Evolutionary conservation across 768 basidiomycete species (phyloP), one percentile per base, ranked within the genome.

Genomic region (Termitomyces sp.): DNA sequence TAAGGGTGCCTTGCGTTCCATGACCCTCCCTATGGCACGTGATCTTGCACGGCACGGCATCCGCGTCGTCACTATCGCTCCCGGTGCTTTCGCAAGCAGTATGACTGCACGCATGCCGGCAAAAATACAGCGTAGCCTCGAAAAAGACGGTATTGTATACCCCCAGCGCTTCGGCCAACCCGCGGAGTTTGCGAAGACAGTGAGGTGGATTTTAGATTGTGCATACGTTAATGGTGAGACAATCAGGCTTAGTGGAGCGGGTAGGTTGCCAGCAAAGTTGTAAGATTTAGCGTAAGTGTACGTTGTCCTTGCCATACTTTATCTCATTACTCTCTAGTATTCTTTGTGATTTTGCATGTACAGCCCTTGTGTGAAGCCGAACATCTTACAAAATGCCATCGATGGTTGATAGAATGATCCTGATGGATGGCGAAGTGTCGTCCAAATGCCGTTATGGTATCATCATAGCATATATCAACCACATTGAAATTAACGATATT

Each of bases 11-110:
- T 63, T 86, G 6, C 70, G 71, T 29, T 81, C 83, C 5, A 79
- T 86, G 79, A 79, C 83, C 1, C 74, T 86, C 7, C 85, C 84
- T 1, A 78, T 85, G 76, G 81, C 85, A 7, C 76, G 84, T 37
- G 85, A 86, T 63, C 74, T 86, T 8, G 72, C 78, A 0, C 71
- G 79, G 10, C 76, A 83, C 60, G 78, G 75, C 47, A 68, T 82
- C 22, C 78, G 82, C 56, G 84, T 84, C 32, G 78, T 84, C 34
- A 76, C 81, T 26, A 72, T 86, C 59, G 85, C 84, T 0, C 83
- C 85, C 0, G 81, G 80, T 2, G 74, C 77, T 2, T 85, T 87
- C 66, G 69, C 69, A 12, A 81, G 44, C 44, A 46, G 14, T 26
- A 46, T 56, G 34, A 47, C 46, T 16, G 55, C 36, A 12, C 37